Percentiles rank a stretch among this genome's conserved stretches.
These are phyloP conservation scores for Aspergillus wentii DNA, from an alignment of 495 filamentous ascomycete genomes.

Conservation along the genomic window DNA sequence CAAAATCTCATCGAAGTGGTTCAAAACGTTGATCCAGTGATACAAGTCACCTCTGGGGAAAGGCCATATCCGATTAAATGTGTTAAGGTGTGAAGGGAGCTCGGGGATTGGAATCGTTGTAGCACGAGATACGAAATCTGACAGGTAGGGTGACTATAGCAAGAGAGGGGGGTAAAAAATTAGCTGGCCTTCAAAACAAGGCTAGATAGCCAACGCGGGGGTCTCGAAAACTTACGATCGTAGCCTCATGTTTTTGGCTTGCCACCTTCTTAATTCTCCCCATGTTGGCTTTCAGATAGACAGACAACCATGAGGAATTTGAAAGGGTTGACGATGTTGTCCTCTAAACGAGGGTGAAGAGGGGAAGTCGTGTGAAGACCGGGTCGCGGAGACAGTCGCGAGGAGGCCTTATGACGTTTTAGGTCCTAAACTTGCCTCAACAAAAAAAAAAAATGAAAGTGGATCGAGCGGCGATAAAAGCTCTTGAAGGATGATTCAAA, in stretches of 20 bases:
- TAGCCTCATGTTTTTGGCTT: constrained; percentile 88
- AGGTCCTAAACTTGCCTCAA: constrained; percentile 26
- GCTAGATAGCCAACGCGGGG: constrained; percentile 6
- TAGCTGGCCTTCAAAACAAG: constrained; percentile 15
- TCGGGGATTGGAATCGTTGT: constrained; percentile 66
- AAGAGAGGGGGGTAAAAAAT: constrained; percentile 22
- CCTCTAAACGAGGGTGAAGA: constrained; percentile 27
- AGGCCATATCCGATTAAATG: constrained; percentile 85
- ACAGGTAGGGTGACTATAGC: constrained; percentile 76
- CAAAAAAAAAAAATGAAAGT: constrained; percentile 21
- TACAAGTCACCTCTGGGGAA: constrained; percentile 97
- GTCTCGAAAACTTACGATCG: constrained; percentile 61
- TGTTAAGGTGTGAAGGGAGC: constrained; percentile 68
- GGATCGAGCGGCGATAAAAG: constrained; percentile 3
- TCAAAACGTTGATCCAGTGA: constrained; percentile 94
- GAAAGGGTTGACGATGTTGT: constrained; percentile 22
- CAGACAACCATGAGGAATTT: constrained; percentile 45
- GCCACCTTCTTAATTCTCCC: constrained; percentile 97
- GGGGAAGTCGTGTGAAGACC: constrained; percentile 25
- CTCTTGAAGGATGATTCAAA: constrained; percentile 1
- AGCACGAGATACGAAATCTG: constrained; percentile 67
- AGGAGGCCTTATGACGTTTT: constrained; percentile 44
- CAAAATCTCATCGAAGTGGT: constrained; percentile 88
- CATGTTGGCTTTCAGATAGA: constrained; percentile 51
- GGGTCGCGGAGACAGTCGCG: constrained; percentile 32